Percentiles rank a stretch among this genome's conserved stretches.
phyloP scores from a whole-genome alignment of 2,329 filamentous ascomycete genomes.

The Aureobasidium leucospermi region DNA sequence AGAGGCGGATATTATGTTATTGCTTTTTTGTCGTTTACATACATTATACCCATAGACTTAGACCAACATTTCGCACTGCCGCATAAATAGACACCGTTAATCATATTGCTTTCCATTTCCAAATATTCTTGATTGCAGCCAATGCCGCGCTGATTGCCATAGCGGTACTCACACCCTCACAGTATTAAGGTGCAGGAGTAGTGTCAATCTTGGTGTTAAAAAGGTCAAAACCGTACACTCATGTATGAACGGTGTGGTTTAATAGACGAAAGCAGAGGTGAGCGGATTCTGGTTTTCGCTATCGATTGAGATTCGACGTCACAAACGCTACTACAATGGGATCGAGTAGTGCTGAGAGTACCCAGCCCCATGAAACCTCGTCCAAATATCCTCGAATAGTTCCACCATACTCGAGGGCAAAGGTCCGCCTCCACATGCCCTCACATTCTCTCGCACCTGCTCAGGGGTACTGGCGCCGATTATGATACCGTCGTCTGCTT shows the following conservation, averaged over 20 bases:
- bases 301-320: too few relatives aligned
- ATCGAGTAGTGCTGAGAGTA: too few relatives aligned
- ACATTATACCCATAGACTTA: slow-evolving; percentile 3
- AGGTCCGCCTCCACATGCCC: neutral
- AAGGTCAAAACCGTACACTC: too few relatives aligned
- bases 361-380: too few relatives aligned
- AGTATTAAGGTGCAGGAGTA: too few relatives aligned
- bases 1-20: neutral
- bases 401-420: neutral
- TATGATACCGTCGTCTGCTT: slow-evolving; percentile 32
- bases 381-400: neutral
- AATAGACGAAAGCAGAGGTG: too few relatives aligned
- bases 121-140: neutral
- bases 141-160: too few relatives aligned
- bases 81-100: neutral
- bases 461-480: slow-evolving; percentile 29
- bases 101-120: neutral
- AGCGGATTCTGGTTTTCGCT: too few relatives aligned
- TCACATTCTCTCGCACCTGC: slow-evolving; percentile 28
- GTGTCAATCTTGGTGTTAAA: neutral
- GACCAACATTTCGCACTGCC: neutral
- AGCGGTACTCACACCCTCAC: too few relatives aligned
- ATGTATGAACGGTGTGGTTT: too few relatives aligned
- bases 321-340: too few relatives aligned
- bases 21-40: neutral